These are phyloP conservation scores for Kodamaea laetipori DNA, from an alignment of 805 yeast genomes.

Conservation along the genomic window DNA sequence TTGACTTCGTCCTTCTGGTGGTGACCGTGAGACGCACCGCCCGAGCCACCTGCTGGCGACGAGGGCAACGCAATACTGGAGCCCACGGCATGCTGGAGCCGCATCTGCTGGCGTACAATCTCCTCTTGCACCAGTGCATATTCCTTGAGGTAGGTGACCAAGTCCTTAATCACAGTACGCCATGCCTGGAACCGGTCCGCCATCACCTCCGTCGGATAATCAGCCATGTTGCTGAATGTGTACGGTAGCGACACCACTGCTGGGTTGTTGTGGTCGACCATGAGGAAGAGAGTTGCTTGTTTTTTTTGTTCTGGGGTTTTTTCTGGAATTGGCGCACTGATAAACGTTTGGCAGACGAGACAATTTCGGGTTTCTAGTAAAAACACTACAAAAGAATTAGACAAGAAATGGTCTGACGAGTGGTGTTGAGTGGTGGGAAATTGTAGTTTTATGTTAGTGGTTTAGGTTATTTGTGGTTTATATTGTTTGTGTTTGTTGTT, in stretches of 20 bases:
- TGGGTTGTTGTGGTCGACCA: conserved; percentile 34
- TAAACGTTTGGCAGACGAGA: no score
- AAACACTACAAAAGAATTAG: no score
- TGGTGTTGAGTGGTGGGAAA: no score
- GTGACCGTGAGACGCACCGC: conserved; percentile 14
- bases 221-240: conserved; percentile 34
- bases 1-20: conserved; percentile 33
- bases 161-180: conserved; percentile 75
- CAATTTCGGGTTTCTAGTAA: no score
- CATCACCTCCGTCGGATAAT: conserved; percentile 79
- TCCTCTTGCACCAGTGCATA: conserved; percentile 87
- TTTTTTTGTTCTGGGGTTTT: not conserved
- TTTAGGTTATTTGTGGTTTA: no score
- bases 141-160: conserved; percentile 75
- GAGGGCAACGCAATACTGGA: conserved; percentile 16
- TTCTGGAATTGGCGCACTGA: not conserved
- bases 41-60: conserved; percentile 4
- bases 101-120: conserved; percentile 74
- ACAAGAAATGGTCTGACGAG: no score
- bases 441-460: no score
- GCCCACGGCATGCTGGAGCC: conserved; percentile 72
- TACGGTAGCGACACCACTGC: conserved; percentile 43
- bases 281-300: not conserved
- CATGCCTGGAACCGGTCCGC: conserved; percentile 85
- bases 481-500: no score